Conservation (phyloP, 208 protist species). For the Acanthamoeba triangularis region DNA sequence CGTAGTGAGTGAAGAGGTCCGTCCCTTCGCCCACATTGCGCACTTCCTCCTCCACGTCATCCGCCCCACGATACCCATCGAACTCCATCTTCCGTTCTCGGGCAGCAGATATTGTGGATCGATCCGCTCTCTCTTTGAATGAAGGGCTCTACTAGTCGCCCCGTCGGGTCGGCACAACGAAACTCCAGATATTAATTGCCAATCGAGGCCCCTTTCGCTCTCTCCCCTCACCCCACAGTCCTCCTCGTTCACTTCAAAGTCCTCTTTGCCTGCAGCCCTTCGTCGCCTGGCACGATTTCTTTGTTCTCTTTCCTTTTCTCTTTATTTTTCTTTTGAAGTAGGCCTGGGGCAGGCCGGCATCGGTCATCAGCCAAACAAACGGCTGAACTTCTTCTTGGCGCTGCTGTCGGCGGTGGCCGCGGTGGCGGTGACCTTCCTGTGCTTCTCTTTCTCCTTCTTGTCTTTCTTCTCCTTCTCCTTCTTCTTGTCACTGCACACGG, state of each 20-base stretch:
- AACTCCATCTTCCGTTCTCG: not conserved
- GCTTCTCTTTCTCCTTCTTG: slow-evolving; percentile 38
- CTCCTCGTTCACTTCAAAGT: not conserved
- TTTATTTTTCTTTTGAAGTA: too few relatives aligned
- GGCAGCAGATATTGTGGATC: too few relatives aligned
- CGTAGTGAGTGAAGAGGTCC: slow-evolving; percentile 19
- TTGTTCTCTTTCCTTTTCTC: not conserved
- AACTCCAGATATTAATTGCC: not conserved
- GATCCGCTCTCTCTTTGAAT: too few relatives aligned
- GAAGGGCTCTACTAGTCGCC: not conserved
- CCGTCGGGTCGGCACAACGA: too few relatives aligned
- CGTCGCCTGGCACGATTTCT: not conserved
- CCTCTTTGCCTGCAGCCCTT: not conserved
- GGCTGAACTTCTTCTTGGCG: slow-evolving; percentile 50
- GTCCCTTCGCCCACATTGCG: not conserved
- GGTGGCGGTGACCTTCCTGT: slow-evolving; percentile 7
- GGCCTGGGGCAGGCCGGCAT: too few relatives aligned
- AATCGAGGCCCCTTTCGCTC: not conserved
- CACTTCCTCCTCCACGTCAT: not conserved
- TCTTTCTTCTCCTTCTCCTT: slow-evolving; percentile 8
- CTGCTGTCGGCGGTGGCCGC: not conserved
- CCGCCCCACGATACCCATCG: not conserved
- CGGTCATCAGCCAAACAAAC: not conserved
- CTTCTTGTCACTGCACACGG: slow-evolving; percentile 19
- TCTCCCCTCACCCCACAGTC: not conserved